Evolutionary conservation across 805 yeast genomes (phyloP), one percentile per base, ranked within the genome.

Genomic region (Wickerhamiella parazyma): DNA sequence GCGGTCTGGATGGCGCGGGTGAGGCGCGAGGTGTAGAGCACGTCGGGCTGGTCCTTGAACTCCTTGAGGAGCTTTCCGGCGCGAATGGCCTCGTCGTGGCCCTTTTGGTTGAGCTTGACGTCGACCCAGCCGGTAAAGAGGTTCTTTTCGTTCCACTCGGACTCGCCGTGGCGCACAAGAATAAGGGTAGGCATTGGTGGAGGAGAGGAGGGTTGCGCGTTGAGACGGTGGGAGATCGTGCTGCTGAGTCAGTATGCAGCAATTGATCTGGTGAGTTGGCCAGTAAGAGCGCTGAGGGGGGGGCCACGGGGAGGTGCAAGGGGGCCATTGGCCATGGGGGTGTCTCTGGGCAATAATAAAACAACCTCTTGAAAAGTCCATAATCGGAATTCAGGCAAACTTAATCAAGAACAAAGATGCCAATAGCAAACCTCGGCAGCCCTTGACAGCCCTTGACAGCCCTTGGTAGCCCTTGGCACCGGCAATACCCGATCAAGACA

Each of bases 111-210:
- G 64, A 87, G 75, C 60, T 75, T 71, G 56, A 85, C 94, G 67
- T 87, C 97, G 51, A 89, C 96, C 97, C 97, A 87, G 62, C 97
- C 97, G 66, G 96, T 87, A 80, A 87, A 87, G 56, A 87, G 74
- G 76, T 87, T 89, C 74, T 85, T 84, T 69, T 85, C 94, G 69
- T 87, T 87, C 97, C 97, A 87, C 68, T 84, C 96, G 71, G 94
- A 83, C 75, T 89, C 95, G 60, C 97, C 97, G 87, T 87, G 97
- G 75, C 97, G 87, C 56, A 89, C 86, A 64, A 87, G 74, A 63
- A 87, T 78, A 67, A 87, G 74, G 68, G 82, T 85, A 16, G 42
- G 42, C 42, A 39, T 39, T 6, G 26, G 3, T 28, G n/a, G 10
- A 25, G 31, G 12, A 11, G 16, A n/a, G 31, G 12, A 7, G 9